Evolutionary conservation across 1,284 basidiomycete genomes (phyloP).

Genomic region (Sporisorium exsertum): DNA sequence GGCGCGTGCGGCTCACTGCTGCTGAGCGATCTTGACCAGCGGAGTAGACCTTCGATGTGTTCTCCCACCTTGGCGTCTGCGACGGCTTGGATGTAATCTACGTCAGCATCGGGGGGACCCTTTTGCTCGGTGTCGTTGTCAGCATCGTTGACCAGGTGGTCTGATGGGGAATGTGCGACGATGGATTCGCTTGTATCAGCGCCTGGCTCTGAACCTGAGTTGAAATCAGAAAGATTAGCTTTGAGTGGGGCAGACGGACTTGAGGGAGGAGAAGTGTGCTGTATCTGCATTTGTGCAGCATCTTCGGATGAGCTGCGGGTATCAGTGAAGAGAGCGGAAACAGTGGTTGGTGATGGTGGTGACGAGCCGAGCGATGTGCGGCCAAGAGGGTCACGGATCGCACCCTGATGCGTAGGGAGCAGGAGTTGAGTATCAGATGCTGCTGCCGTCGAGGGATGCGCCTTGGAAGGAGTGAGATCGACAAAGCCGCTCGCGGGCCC

Average conservation of each 20-base stretch:
- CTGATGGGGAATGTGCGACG: neutral
- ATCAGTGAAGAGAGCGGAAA: slow-evolving; percentile 4
- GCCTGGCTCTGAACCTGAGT: neutral
- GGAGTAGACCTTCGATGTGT: slow-evolving; percentile 21
- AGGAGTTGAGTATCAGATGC: neutral
- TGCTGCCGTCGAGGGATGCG: neutral
- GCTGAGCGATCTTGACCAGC: slow-evolving; percentile 17
- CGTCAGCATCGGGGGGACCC: slow-evolving; percentile 27
- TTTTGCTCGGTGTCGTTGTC: neutral
- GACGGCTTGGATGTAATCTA: slow-evolving; percentile 23
- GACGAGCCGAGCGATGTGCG: slow-evolving; percentile 10
- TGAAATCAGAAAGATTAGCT: neutral
- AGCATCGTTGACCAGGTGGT: neutral
- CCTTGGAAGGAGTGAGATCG: slow-evolving; percentile 14
- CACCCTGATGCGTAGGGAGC: slow-evolving; percentile 25
- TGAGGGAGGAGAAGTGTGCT: slow-evolving; percentile 16
- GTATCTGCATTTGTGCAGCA: slow-evolving; percentile 22
- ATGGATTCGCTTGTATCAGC: neutral
- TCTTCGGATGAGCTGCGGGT: slow-evolving; percentile 33
- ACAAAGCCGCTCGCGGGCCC: slow-evolving; percentile 25
- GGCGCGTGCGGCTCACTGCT: slow-evolving; percentile 2
- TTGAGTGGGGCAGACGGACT: neutral
- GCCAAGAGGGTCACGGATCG: slow-evolving; percentile 35
- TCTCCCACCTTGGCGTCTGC: slow-evolving; percentile 28
- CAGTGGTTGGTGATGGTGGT: neutral